A percentile compares a stretch with the other conserved stretches of the same genome.
Conservation (phyloP, 2,329 filamentous ascomycete genomes). For the Xylaria sp. region DNA sequence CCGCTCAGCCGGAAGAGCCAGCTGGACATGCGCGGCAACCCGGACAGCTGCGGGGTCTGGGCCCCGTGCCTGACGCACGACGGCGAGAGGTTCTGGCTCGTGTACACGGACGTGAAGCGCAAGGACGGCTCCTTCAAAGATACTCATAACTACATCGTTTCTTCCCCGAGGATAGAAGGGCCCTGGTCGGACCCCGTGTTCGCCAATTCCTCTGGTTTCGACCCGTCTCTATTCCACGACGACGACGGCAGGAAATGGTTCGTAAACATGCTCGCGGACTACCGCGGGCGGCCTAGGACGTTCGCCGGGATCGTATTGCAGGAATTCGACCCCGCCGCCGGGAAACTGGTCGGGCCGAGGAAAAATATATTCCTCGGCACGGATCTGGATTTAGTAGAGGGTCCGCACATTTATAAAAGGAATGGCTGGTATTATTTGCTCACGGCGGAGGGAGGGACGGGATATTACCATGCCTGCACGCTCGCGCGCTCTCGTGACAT, state of each 20-base stretch:
- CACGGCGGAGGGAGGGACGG: constrained; percentile 66
- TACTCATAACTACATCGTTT: constrained; percentile 68
- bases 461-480: constrained; percentile 65
- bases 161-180: constrained; percentile 56
- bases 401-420: constrained; percentile 63
- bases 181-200: constrained; percentile 68
- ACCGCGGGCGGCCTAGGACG: constrained; percentile 52
- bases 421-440: constrained; percentile 65
- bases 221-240: constrained; percentile 65
- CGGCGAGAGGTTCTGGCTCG: constrained; percentile 65
- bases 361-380: constrained; percentile 63
- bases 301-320: constrained; percentile 66
- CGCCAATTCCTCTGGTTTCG: constrained; percentile 66
- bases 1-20: constrained; percentile 57
- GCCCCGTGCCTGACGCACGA: constrained; percentile 68
- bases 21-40: constrained; percentile 63
- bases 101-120: constrained; percentile 70
- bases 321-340: constrained; percentile 57
- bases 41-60: constrained; percentile 67
- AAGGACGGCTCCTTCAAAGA: constrained; percentile 71
- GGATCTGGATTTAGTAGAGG: constrained; percentile 60
- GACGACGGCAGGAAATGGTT: constrained; percentile 62
- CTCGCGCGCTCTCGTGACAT: constrained; percentile 58
- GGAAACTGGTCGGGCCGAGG: constrained; percentile 59
- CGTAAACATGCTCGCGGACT: constrained; percentile 62